Evolutionary conservation across 441 rosid genomes (phyloP).

Genomic region (Mallotus repandus): DNA sequence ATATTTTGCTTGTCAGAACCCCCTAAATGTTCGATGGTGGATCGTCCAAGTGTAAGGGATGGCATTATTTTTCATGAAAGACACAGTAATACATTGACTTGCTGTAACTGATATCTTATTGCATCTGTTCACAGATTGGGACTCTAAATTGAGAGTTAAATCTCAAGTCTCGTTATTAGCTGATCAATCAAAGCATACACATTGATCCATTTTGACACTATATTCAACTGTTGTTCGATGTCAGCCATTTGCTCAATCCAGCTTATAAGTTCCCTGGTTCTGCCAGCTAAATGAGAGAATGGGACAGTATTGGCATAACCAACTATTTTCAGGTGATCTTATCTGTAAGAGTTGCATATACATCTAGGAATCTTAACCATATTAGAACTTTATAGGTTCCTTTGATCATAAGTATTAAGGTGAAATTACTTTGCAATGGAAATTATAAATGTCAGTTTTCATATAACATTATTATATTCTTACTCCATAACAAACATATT

Average conservation of each 20-base stretch:
- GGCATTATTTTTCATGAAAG: no score
- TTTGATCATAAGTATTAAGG: not conserved
- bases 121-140: not conserved
- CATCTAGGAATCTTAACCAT: not conserved
- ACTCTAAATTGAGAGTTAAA: no score
- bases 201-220: not conserved
- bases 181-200: not conserved
- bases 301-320: not conserved
- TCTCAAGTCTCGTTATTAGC: not conserved
- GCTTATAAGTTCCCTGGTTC: not conserved
- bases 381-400: not conserved
- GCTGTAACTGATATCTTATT: no score
- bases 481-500: not conserved
- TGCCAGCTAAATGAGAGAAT: not conserved
- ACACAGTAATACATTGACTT: no score
- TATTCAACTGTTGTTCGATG: not conserved
- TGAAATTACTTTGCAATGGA: not conserved
- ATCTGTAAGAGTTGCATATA: not conserved
- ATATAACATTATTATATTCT: not conserved
- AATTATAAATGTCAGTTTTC: not conserved
- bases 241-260: conserved; percentile 10
- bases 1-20: no score
- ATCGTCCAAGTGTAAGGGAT: no score
- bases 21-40: no score
- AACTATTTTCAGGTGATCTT: not conserved